These are phyloP conservation scores for Saitozyma sp. DNA, from an alignment of 768 basidiomycete genomes.

Conservation along the genomic window DNA sequence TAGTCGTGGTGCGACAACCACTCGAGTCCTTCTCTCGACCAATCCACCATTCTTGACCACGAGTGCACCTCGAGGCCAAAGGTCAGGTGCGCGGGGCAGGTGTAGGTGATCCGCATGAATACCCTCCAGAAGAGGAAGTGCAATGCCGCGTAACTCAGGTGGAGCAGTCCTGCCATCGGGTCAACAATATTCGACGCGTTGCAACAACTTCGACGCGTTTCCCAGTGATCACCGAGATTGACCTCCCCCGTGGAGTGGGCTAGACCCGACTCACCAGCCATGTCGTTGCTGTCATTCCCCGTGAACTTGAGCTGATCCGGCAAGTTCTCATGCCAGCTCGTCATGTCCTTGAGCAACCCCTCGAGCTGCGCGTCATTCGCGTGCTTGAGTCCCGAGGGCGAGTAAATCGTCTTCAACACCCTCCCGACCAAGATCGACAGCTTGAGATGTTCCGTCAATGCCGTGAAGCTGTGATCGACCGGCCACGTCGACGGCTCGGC, in stretches of 20 bases:
- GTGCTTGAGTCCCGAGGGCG: constrained; percentile 81
- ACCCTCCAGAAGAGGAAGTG: constrained; percentile 98
- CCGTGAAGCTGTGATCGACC: constrained; percentile 30
- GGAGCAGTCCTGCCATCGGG: constrained; percentile 67
- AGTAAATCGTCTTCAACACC: constrained; percentile 90
- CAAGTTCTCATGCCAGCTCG: constrained; percentile 74
- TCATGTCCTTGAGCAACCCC: constrained; percentile 52
- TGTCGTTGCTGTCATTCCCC: constrained; percentile 55
- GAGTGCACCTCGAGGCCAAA: constrained; percentile 76
- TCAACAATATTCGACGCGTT: constrained; percentile 22
- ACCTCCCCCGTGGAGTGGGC: too few species aligned
- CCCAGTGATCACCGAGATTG: too few species aligned
- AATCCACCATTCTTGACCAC: constrained; percentile 70
- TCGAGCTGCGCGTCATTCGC: constrained; percentile 79
- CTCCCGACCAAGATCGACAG: constrained; percentile 87
- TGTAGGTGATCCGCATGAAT: constrained; percentile 96
- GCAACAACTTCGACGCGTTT: too few species aligned
- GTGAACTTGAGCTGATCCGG: constrained; percentile 75
- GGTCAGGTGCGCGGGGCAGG: constrained; percentile 83
- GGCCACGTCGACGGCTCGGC: constrained; percentile 60
- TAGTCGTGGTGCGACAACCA: constrained; percentile 82
- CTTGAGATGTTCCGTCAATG: constrained; percentile 73
- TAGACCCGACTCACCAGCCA: not conserved
- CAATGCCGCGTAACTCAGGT: constrained; percentile 82
- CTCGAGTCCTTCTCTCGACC: constrained; percentile 79